phyloP scores from a whole-genome alignment of 208 protist genomes.

The Acanthamoeba castellanii region DNA sequence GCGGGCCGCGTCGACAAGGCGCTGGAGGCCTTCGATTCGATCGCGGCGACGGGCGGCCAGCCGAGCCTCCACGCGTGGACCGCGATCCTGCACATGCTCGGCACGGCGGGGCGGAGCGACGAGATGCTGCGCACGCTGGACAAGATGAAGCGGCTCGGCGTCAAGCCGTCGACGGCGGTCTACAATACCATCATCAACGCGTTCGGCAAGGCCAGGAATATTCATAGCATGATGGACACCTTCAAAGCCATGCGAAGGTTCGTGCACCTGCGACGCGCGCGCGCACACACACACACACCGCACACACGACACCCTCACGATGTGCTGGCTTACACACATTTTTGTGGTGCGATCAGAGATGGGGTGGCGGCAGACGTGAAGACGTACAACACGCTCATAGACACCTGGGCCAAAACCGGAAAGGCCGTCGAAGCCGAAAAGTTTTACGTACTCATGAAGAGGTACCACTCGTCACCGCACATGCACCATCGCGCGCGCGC shows the following conservation, averaged over 20 bases:
- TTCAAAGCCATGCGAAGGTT: slow-evolving; percentile 38
- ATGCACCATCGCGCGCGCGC: neutral
- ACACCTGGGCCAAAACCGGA: neutral
- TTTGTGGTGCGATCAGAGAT: neutral
- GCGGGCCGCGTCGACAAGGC: neutral
- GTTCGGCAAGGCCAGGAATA: neutral
- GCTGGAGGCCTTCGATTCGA: neutral
- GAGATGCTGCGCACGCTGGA: slow-evolving; percentile 23
- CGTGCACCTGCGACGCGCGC: neutral
- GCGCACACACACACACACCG: no score
- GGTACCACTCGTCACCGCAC: neutral
- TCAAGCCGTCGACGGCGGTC: neutral
- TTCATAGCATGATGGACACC: slow-evolving; percentile 15
- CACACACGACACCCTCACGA: neutral
- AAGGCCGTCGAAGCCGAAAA: neutral
- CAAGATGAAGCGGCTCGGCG: neutral
- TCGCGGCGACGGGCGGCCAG: neutral
- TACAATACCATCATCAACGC: slow-evolving; percentile 56
- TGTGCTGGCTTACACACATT: neutral
- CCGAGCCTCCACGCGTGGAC: neutral
- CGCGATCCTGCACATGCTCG: neutral
- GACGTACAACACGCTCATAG: slow-evolving; percentile 34
- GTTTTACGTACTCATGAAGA: slow-evolving; percentile 4
- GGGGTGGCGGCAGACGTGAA: neutral
- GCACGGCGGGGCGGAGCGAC: neutral